Percentiles rank a stretch among this genome's conserved stretches.
phyloP scores from a whole-genome alignment of 1,139 yeast genomes.

The Yamadazyma sp. region DNA sequence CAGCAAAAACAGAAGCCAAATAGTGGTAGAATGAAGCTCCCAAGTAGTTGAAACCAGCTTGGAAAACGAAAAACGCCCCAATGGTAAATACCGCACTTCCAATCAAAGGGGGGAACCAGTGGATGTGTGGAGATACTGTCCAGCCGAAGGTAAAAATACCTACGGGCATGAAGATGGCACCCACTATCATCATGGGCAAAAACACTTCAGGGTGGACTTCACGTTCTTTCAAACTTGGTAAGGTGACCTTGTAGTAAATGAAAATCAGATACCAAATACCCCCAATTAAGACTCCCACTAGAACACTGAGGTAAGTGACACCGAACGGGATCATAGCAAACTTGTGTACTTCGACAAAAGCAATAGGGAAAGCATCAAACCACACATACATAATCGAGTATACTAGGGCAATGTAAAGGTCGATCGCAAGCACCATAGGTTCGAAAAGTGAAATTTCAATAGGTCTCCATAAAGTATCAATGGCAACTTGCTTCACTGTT shows the following conservation, averaged over 20 bases:
- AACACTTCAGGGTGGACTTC: conserved; percentile 59
- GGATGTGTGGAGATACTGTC: conserved; percentile 27
- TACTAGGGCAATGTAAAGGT: conserved; percentile 30
- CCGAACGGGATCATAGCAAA: conserved; percentile 32
- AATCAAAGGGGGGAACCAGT: conserved; percentile 33
- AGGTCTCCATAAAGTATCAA: conserved; percentile 32
- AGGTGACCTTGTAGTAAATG: conserved; percentile 21
- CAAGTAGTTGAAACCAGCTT: conserved; percentile 48
- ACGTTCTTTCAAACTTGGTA: conserved; percentile 33
- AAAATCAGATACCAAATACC: conserved; percentile 22
- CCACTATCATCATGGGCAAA: conserved; percentile 47
- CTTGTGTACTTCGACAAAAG: conserved; percentile 20
- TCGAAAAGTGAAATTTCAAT: conserved; percentile 29
- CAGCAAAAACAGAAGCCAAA: conserved; percentile 34
- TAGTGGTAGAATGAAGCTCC: conserved; percentile 56
- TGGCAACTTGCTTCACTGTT: conserved; percentile 24
- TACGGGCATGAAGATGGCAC: conserved; percentile 28
- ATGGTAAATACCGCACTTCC: conserved; percentile 28
- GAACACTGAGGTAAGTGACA: conserved; percentile 22
- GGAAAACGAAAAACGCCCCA: conserved; percentile 33
- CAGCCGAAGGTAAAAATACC: conserved; percentile 36
- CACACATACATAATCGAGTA: conserved; percentile 32
- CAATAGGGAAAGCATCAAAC: conserved; percentile 37
- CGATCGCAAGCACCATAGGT: conserved; percentile 32
- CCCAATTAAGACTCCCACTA: conserved; percentile 22